These are phyloP conservation scores for Basipetospora chlamydospora DNA, from an alignment of 2,329 filamentous ascomycete genomes.

Conservation along the genomic window DNA sequence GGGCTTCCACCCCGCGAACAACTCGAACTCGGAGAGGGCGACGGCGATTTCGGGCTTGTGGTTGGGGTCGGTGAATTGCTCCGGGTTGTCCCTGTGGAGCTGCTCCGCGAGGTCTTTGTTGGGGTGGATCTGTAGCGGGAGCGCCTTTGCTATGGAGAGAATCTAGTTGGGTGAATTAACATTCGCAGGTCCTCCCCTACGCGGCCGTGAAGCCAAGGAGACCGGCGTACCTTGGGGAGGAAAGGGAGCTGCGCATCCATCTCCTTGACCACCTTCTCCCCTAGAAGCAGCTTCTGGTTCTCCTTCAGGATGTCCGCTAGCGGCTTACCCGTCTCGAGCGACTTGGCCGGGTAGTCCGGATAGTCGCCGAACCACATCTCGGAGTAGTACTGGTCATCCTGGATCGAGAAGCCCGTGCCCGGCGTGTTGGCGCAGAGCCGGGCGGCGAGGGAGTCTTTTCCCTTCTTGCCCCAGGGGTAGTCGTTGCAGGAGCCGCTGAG, in stretches of 20 bases:
- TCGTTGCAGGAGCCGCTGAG: slow-evolving; percentile 36
- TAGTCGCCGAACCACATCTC: slow-evolving; percentile 70
- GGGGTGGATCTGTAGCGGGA: slow-evolving; percentile 62
- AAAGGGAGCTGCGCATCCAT: slow-evolving; percentile 53
- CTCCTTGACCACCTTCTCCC: slow-evolving; percentile 42
- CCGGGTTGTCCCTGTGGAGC: slow-evolving; percentile 48
- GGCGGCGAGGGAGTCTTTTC: slow-evolving; percentile 50
- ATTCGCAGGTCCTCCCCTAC: accelerated
- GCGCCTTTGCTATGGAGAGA: slow-evolving; percentile 59
- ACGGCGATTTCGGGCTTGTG: slow-evolving; percentile 73
- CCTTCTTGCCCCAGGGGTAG: slow-evolving; percentile 59
- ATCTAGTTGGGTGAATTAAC: slow-evolving; percentile 25
- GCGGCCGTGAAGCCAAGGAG: background rate
- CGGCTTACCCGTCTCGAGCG: slow-evolving; percentile 46
- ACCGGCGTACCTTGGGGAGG: slow-evolving; percentile 44
- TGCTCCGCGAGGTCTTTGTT: slow-evolving; percentile 51
- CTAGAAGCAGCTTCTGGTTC: slow-evolving; percentile 48
- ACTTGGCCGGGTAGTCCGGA: slow-evolving; percentile 51
- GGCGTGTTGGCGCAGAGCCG: slow-evolving; percentile 50
- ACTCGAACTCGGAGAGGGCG: slow-evolving; percentile 56
- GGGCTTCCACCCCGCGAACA: slow-evolving; percentile 63
- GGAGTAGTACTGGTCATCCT: slow-evolving; percentile 47
- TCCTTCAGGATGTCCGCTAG: slow-evolving; percentile 49
- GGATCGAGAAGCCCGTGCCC: slow-evolving; percentile 45
- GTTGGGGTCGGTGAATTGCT: slow-evolving; percentile 55